Base-by-base conservation (phyloP, 2,329 filamentous ascomycete species). In the Conoideocrella luteorostrata region DNA sequence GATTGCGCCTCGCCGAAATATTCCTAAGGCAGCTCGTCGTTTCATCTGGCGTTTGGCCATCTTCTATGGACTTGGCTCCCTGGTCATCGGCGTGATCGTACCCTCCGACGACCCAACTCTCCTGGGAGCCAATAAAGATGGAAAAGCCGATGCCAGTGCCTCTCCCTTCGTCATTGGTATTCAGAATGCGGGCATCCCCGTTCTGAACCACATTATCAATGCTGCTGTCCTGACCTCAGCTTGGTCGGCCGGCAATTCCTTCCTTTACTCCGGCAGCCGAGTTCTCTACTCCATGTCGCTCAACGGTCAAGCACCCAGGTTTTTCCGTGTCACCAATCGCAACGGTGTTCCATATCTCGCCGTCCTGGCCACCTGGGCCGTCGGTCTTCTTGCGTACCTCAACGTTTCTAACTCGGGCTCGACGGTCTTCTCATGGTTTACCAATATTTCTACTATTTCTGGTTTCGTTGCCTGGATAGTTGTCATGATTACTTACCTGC, bases 121-220 rank as follows among this genome's bases (percentile, higher is more conserved):
- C 50, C 72, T 80, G 4, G 66, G 66, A 26, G 74, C 70, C 39
- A 24, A 39, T 30, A 24, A 45, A 5, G 29, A 3, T 7, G 46
- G 46, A 34, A 48, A 35, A 21, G 80, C 81, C 51, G 69, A 75
- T 53, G 56, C 79, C 7, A 74, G 71, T 7, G 75, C 78, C 2
- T 82, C 76, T 24, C 81, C 81, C 1, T 79, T 82, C 61, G 78
- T 81, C 40, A 76, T 81, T 50, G 82, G 83, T 24, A 87, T 88
- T 64, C 72, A 80, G 57, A 69, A 75, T 18, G 72, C 83, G 5
- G 72, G 77, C 10, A 87, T 90, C 52, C 63, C 67, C 2, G 74
- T 71, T 1, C 71, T 87, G 2, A 77, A 82, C 52, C 77, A 76
- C 48, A 71, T 85, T 52, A 81, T 86, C 66, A 86, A 87, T 56